Percentiles rank a stretch among this genome's conserved stretches.
These are phyloP conservation scores for Aspergillus sp. DNA, from an alignment of 2,329 filamentous ascomycete genomes.

Conservation along the genomic window DNA sequence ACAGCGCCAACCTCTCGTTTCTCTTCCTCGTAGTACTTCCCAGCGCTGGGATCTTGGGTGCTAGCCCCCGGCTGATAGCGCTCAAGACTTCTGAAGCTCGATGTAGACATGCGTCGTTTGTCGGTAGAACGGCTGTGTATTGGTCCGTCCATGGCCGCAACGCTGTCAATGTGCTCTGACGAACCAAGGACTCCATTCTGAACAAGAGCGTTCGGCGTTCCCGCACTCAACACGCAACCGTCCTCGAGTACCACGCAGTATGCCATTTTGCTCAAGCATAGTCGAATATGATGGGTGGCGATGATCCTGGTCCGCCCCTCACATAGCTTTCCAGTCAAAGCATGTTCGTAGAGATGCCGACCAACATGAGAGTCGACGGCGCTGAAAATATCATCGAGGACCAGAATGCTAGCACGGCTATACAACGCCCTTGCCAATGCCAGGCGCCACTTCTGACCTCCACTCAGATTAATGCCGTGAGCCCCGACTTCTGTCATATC, in stretches of 20 bases:
- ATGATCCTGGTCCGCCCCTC: conserved; percentile 69
- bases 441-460: conserved; percentile 77
- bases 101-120: not conserved
- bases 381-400: conserved; percentile 79
- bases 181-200: not conserved
- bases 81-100: not conserved
- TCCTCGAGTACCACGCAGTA: conserved; percentile 8
- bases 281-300: conserved; percentile 72
- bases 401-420: conserved; percentile 68
- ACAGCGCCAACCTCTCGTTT: conserved; percentile 67
- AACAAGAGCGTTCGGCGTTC: not conserved
- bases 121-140: not conserved
- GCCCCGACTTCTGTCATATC: conserved; percentile 76
- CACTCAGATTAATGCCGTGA: conserved; percentile 77
- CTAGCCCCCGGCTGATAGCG: not conserved
- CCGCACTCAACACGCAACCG: conserved; percentile 3
- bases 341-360: conserved; percentile 71
- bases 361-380: conserved; percentile 76
- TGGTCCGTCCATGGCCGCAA: not conserved
- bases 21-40: conserved; percentile 73
- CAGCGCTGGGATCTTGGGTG: conserved; percentile 10
- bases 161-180: not conserved
- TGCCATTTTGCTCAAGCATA: conserved; percentile 45
- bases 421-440: conserved; percentile 75
- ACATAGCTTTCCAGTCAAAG: conserved; percentile 69